Evolutionary conservation across 2,329 filamentous ascomycete species (phyloP), one percentile per base, ranked within the genome.

Genomic region (Didymella sp.): DNA sequence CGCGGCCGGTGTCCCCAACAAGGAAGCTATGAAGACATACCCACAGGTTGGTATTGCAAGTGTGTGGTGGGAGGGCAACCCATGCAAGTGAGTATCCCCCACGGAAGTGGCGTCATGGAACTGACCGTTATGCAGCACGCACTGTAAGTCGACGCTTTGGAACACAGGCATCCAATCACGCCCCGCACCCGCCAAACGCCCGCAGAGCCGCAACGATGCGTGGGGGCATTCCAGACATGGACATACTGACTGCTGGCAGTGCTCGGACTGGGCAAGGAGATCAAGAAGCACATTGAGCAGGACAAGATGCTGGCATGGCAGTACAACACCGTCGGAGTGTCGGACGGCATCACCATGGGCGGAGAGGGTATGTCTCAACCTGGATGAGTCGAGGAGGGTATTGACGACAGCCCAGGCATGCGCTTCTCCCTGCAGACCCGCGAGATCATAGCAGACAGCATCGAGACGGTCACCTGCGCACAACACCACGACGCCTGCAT

Each of bases 11-110:
- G 90, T 98, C 30, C 91, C 92, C 1, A 86, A 92, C 72, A 84
- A 87, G 68, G 82, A 95, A 53, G 87, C 88, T 70, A 96, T 98
- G 91, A 93, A 94, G 78, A 94, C 85, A 55, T 89, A 90, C 50
- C 91, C 94, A 12, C 94, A 98, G 62, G 90, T 98, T 24, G 94
- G 94, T 56, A 87, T 97, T 71, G 89, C 92, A 7, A 92, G 90
- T 5, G 91, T 97, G 4, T 97, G 93, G 93, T 98, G 93, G 93
- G 92, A 97, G 78, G 94, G 94, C 25, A 97, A 97, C 74, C 91
- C 94, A 33, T 97, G 93, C 86, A 96, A 96, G 88, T 91, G 77
- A 79, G 88, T 83, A 28, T 40, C 54, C 48, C 37, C 44, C 58
- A 60, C 61, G 51, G 35, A 19, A 30, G 24, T 51, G 51, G 62